Conservation (phyloP, 179 eudicot species). For the Carnegiea gigantea region DNA sequence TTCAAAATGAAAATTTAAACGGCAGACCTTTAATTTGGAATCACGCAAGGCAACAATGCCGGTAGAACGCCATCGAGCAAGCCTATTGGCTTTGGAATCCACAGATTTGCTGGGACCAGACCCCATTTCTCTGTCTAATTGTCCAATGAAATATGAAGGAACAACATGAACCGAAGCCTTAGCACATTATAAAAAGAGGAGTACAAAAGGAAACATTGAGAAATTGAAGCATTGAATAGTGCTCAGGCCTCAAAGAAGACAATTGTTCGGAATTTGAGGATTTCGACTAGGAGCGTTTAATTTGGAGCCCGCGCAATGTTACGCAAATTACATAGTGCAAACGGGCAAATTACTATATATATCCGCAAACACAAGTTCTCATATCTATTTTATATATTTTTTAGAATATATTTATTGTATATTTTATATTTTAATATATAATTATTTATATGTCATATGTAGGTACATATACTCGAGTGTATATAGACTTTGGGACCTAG, state of each 20-base stretch:
- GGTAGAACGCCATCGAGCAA: constrained; percentile 88
- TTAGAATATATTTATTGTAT: too few species aligned
- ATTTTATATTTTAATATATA: too few species aligned
- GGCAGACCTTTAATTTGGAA: constrained; percentile 78
- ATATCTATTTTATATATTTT: too few species aligned
- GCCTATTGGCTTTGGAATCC: constrained; percentile 70
- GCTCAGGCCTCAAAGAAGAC: not conserved
- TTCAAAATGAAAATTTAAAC: not conserved
- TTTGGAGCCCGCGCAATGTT: too few species aligned
- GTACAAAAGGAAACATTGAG: not conserved
- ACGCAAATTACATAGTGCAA: too few species aligned
- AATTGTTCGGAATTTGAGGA: too few species aligned
- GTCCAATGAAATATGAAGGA: not conserved
- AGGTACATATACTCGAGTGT: too few species aligned
- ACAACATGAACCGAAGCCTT: not conserved
- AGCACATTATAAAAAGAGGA: not conserved
- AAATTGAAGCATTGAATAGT: not conserved
- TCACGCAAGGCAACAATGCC: constrained; percentile 94
- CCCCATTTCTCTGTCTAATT: constrained; percentile 48
- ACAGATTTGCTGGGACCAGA: constrained; percentile 53
- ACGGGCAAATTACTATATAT: too few species aligned
- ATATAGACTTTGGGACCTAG: too few species aligned
- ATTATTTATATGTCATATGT: too few species aligned
- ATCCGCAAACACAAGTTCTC: too few species aligned
- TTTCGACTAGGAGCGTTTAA: too few species aligned